Conservation (phyloP, 1,284 basidiomycete genomes). For the Omphalotus olearius region DNA sequence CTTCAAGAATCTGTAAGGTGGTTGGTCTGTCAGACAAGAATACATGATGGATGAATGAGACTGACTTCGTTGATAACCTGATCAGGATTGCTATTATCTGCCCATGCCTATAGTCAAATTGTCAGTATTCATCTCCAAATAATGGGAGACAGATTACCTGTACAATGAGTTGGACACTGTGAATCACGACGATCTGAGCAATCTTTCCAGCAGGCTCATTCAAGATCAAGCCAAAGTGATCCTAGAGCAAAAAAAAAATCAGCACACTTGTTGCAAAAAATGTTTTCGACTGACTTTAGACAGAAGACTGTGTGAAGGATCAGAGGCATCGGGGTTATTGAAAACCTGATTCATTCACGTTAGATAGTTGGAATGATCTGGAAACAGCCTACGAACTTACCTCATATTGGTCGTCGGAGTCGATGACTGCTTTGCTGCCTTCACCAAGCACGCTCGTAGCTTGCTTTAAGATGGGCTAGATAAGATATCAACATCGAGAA, state of each 20-base stretch:
- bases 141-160: slow-evolving; percentile 33
- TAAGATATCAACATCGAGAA: slow-evolving; percentile 2
- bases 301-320: slow-evolving; percentile 69
- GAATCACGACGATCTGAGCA: slow-evolving; percentile 61
- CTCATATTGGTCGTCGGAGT: slow-evolving; percentile 66
- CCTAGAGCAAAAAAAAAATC: slow-evolving; percentile 27
- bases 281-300: slow-evolving; percentile 40
- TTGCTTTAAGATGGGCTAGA: slow-evolving; percentile 53
- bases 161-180: slow-evolving; percentile 61
- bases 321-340: slow-evolving; percentile 64
- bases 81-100: slow-evolving; percentile 44
- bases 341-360: slow-evolving; percentile 46
- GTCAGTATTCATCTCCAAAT: background rate
- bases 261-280: slow-evolving; percentile 3
- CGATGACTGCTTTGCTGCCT: slow-evolving; percentile 67
- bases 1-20: slow-evolving; percentile 47
- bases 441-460: slow-evolving; percentile 56
- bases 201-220: slow-evolving; percentile 74
- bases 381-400: slow-evolving; percentile 24
- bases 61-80: slow-evolving; percentile 45
- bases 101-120: slow-evolving; percentile 42
- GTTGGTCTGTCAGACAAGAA: too few species aligned
- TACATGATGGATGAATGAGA: background rate
- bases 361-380: background rate
- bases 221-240: slow-evolving; percentile 61